Base-by-base conservation (phyloP, 1,284 basidiomycete genomes). In the Fistulinella cinereoalba region DNA sequence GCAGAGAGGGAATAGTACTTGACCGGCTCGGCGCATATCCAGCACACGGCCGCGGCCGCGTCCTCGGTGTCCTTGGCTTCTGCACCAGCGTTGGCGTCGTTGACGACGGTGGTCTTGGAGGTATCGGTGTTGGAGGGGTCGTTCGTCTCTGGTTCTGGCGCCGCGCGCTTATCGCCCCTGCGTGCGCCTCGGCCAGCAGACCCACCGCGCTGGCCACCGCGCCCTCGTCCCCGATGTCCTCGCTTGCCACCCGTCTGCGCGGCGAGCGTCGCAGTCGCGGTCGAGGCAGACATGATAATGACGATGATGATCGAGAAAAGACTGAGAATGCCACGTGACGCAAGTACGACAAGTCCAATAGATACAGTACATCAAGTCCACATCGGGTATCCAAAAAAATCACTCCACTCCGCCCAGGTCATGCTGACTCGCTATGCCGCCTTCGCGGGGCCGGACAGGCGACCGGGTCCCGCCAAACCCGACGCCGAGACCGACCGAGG, bases 11-110 rank as follows among this genome's bases (percentile, higher is more conserved):
- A 84, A 68, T 86, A 95, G 64, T 92, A 95, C 61, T 88, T 92
- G 65, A 97, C 83, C 3, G 88, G 88, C 63, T 99, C 94, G 1
- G 96, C 94, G 61, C 96, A 99, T 66, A 99, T 98, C 76, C 87
- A 96, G 71, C 97, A 99, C 4, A 87, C 66, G 13, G 66, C 57
- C 38, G 70, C 62, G 60, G 77, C 75, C 41, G 74, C 71, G 5
- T 55, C 58, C 5, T 52, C 55, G 15, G 53, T 54, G 12, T 51
- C 46, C 2, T 53, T 50, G 0, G 49, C 50, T 3, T 39, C 3
- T 8, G 22, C 5, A n/a, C 3, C 18, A 7, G 16, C 11, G 6
- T 27, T 22, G 6, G 11, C 10, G n/a, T 12, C 2, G 6, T 10
- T 6, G 11, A 19, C 18, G 19, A 29, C 12, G 3, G 22, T 15